Percentiles rank a stretch among this genome's conserved stretches.
Evolutionary conservation across 78 protist species (phyloP).

Genomic region (Cavenderia fasciculata): DNA sequence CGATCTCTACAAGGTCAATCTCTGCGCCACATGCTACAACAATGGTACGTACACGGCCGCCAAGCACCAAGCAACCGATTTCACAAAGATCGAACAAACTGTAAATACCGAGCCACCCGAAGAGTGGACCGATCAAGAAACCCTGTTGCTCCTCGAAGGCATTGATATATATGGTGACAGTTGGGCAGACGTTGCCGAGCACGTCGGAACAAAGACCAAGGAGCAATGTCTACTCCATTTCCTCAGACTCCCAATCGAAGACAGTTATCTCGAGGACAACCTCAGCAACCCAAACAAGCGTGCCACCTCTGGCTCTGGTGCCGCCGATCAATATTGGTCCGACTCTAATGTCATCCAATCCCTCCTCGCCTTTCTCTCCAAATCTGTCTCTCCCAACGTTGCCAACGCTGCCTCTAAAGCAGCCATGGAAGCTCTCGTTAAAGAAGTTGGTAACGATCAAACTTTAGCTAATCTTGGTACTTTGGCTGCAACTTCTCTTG

Average conservation of each 20-base stretch:
- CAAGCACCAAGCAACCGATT: background rate
- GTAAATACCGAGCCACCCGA: slow-evolving; percentile 7
- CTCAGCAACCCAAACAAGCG: slow-evolving; percentile 4
- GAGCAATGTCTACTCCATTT: slow-evolving; percentile 86
- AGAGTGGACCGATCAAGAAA: slow-evolving; percentile 86
- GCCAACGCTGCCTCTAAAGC: slow-evolving; percentile 60
- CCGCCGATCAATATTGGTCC: background rate
- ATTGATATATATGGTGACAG: slow-evolving; percentile 68
- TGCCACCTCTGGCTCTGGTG: background rate
- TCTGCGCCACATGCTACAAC: slow-evolving; percentile 28
- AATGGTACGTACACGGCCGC: slow-evolving; percentile 21
- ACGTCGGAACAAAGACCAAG: slow-evolving; percentile 80
- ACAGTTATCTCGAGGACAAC: slow-evolving; percentile 75
- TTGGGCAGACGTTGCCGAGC: slow-evolving; percentile 79
- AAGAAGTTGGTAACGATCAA: background rate
- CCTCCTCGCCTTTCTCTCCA: slow-evolving; percentile 16
- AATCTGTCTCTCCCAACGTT: background rate
- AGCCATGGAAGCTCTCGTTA: slow-evolving; percentile 13
- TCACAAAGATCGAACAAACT: slow-evolving; percentile 29
- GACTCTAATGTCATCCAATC: slow-evolving; percentile 12
- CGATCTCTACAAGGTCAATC: slow-evolving; percentile 14
- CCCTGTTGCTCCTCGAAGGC: slow-evolving; percentile 75
- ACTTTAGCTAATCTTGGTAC: slow-evolving; percentile 14
- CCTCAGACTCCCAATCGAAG: slow-evolving; percentile 84
- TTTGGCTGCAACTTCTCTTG: slow-evolving; percentile 39